phyloP scores from a whole-genome alignment of 768 basidiomycete species.

The Termitomyces titanicus region DNA sequence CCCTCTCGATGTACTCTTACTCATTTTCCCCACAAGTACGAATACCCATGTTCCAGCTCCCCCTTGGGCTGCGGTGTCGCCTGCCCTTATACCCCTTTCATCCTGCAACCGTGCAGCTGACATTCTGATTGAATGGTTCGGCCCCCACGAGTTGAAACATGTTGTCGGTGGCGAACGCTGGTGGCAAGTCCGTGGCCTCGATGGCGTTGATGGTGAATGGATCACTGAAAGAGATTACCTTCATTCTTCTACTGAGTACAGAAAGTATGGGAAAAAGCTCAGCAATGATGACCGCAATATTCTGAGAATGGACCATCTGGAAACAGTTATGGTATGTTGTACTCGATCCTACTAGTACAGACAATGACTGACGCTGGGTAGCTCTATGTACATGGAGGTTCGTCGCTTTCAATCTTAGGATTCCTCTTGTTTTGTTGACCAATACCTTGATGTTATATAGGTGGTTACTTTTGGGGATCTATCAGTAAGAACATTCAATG shows the following conservation, averaged over 20 bases:
- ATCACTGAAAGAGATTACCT: slow-evolving; percentile 50
- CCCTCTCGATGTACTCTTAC: background rate
- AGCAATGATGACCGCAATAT: background rate
- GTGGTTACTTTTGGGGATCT: background rate
- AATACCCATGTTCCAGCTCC: slow-evolving; percentile 71
- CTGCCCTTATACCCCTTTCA: slow-evolving; percentile 52
- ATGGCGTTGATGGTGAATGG: slow-evolving; percentile 67
- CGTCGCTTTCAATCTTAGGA: background rate
- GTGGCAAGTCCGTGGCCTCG: slow-evolving; percentile 79
- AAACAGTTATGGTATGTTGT: background rate
- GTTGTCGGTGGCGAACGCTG: slow-evolving; percentile 76
- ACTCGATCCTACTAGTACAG: too few species aligned
- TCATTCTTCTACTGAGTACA: background rate
- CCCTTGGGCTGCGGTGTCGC: slow-evolving; percentile 58
- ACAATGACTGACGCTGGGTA: background rate
- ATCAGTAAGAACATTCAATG: background rate
- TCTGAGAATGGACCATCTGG: background rate
- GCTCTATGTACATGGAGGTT: slow-evolving; percentile 2
- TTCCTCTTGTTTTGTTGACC: background rate
- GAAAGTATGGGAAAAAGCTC: background rate
- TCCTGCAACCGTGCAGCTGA: slow-evolving; percentile 40
- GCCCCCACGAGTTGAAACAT: slow-evolving; percentile 53
- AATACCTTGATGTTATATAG: background rate
- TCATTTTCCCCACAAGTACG: slow-evolving; percentile 33
- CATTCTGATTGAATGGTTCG: background rate